phyloP scores from a whole-genome alignment of 495 filamentous ascomycete genomes.

The Oidiodendron maius region DNA sequence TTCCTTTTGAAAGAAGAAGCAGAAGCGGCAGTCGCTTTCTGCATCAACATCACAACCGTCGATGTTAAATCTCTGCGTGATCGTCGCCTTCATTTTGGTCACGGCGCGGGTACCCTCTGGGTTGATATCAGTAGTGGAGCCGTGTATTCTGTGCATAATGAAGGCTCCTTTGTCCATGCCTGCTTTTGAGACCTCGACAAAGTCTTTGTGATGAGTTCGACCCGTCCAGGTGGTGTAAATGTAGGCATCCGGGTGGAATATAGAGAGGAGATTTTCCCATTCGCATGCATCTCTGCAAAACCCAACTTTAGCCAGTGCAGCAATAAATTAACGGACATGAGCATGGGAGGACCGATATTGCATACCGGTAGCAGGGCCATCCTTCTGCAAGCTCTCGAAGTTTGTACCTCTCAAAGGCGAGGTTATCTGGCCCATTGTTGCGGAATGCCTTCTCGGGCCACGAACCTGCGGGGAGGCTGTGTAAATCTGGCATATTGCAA shows the following conservation, averaged over 20 bases:
- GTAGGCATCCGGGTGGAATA: conserved; percentile 51
- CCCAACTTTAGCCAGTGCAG: too few relatives aligned
- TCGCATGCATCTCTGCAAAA: conserved; percentile 53
- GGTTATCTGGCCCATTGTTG: too few relatives aligned
- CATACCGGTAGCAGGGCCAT: too few relatives aligned
- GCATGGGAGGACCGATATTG: too few relatives aligned
- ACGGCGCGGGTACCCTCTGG: conserved; percentile 44
- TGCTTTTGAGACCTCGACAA: conserved; percentile 52
- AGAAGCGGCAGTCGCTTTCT: conserved; percentile 58
- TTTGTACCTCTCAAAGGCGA: too few relatives aligned
- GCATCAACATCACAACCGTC: conserved; percentile 46
- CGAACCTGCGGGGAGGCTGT: too few relatives aligned
- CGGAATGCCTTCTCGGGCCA: too few relatives aligned
- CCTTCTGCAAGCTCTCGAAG: too few relatives aligned
- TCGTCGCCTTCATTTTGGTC: conserved; percentile 66
- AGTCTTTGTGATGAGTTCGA: conserved; percentile 45
- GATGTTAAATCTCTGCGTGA: conserved; percentile 57
- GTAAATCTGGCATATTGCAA: too few relatives aligned
- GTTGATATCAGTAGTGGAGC: conserved; percentile 50
- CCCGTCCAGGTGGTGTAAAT: conserved; percentile 63
- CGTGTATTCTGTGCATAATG: conserved; percentile 64
- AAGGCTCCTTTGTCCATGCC: conserved; percentile 57
- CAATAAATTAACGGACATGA: too few relatives aligned
- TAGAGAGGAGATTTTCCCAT: conserved; percentile 58
- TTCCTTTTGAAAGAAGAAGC: conserved; percentile 52